Percentiles rank a stretch among this genome's conserved stretches.
Evolutionary conservation across 352 stramenopile species (phyloP).

Genomic region (Phytophthora brassicae): DNA sequence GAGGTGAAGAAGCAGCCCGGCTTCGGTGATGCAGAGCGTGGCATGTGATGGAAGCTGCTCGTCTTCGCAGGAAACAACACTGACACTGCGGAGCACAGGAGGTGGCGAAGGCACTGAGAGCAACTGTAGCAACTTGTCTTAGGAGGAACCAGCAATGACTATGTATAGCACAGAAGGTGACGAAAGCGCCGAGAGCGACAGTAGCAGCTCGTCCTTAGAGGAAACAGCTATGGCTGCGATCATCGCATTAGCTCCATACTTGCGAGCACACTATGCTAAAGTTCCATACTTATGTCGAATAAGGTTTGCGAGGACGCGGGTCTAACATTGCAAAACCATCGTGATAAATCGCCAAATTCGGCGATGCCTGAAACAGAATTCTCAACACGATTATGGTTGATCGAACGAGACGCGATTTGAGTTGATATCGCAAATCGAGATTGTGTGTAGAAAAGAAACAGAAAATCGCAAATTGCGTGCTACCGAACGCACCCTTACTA

Average conservation of each 20-base stretch:
- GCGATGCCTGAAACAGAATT: neutral
- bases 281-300: neutral
- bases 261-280: too few species aligned
- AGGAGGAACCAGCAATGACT: neutral
- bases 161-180: too few species aligned
- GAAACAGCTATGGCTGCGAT: neutral
- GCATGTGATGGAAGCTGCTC: neutral
- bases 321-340: neutral
- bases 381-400: neutral
- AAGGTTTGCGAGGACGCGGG: neutral
- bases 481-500: neutral
- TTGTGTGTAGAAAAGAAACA: neutral
- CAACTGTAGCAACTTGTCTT: neutral
- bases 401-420: neutral
- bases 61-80: neutral
- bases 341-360: neutral
- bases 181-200: too few species aligned
- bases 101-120: too few species aligned
- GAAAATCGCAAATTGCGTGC: neutral
- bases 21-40: neutral
- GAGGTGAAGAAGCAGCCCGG: neutral
- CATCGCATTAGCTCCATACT: too few species aligned
- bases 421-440: neutral
- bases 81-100: neutral
- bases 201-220: too few species aligned